Evolutionary conservation across 768 basidiomycete genomes (phyloP), one percentile per base, ranked within the genome.

Genomic region (Chalciporus sphaerocephalus): DNA sequence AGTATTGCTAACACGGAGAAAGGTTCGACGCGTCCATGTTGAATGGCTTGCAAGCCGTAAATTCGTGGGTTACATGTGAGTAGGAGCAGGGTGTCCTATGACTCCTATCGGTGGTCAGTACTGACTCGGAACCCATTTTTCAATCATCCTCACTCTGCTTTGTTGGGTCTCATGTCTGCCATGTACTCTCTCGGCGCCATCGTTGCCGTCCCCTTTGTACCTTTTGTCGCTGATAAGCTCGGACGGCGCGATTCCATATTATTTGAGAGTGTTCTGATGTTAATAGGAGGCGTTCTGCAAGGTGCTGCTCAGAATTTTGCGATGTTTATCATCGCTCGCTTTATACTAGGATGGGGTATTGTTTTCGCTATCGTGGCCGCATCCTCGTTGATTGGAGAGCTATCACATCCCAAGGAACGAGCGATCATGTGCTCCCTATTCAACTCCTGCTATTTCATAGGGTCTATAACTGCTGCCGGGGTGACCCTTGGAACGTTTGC

Each of bases 121-220:
- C 35, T 50, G 13, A 47, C 38, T 13, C 12, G 20, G n/a, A 40
- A 2, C 9, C 4, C 33, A 83, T 80, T 76, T 60, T 83, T 74
- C 55, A 52, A 78, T 38, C 63, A 69, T 30, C 81, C 81, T n/a
- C 70, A 72, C 6, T 79, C 76, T 3, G 66, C 73, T 1, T 66
- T 77, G 11, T 65, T 81, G 11, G 81, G 80, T n/a, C 59, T 80
- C 6, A 75, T 83, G 67, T 74, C 73, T 12, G 67, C 79, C 2
- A 72, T 80, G 55, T 83, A 81, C 55, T 78, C 80, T 1, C 70
- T 83, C n/a, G 82, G 82, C 6, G 74, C 75, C 3, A 71, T 84
- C 23, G 51, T 68, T 16, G 74, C 77, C 0, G 59, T 83, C 5
- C 81, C 81, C 0, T 59, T 79, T 18, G 55, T 41, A 3, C 37